These are phyloP conservation scores for Russula sp. DNA, from an alignment of 768 basidiomycete genomes.

Conservation along the genomic window DNA sequence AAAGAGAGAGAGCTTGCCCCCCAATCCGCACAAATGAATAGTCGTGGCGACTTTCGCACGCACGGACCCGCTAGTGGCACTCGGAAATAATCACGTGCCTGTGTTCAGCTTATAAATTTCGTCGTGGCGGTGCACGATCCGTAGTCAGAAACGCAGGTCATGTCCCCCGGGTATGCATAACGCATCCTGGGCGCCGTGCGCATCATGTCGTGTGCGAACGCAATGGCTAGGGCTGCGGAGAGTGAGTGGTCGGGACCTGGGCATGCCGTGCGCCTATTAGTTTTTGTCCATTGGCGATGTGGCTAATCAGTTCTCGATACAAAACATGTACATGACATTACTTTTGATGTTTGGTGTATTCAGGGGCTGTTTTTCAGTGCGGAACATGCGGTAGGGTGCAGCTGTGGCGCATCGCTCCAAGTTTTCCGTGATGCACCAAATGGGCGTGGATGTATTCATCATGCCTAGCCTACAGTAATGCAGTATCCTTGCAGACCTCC, in stretches of 20 bases:
- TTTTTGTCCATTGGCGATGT: constrained; percentile 35
- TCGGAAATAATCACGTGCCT: constrained; percentile 13
- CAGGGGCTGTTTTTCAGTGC: neutral
- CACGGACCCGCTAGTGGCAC: constrained; percentile 44
- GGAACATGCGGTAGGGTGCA: neutral
- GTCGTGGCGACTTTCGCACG: constrained; percentile 27
- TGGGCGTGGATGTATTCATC: no score
- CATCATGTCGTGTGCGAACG: constrained; percentile 20
- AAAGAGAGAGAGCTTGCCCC: constrained; percentile 24
- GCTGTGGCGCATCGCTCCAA: neutral
- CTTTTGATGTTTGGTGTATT: neutral
- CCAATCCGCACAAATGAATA: neutral
- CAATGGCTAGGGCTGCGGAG: constrained; percentile 38
- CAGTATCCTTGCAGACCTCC: no score
- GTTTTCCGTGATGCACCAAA: no score
- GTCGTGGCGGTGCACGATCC: neutral
- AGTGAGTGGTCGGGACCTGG: constrained; percentile 47
- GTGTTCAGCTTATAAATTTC: constrained; percentile 17
- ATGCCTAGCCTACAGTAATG: no score
- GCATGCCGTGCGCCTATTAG: constrained; percentile 55
- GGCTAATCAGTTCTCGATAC: constrained; percentile 71
- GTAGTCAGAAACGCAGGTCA: constrained; percentile 9
- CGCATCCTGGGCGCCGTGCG: constrained; percentile 10
- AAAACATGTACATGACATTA: constrained; percentile 22
- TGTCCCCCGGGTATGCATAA: constrained; percentile 4